Percentiles rank a stretch among this genome's conserved stretches.
These are phyloP conservation scores for Fusarium sublunatum DNA, from an alignment of 2,329 filamentous ascomycete genomes.

Conservation along the genomic window DNA sequence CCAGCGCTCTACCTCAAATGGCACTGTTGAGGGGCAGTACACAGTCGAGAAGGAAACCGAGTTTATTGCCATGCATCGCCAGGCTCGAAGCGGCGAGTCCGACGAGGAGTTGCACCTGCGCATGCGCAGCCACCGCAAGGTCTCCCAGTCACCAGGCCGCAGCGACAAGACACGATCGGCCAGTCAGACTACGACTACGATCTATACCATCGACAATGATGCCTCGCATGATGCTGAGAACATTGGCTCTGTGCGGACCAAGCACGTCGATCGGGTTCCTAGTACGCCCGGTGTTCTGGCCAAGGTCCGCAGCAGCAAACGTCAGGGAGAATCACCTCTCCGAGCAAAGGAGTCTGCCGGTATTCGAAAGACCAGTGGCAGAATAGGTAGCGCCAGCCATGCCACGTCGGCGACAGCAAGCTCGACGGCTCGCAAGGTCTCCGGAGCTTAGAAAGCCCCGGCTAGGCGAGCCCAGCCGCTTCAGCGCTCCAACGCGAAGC, in stretches of 20 bases:
- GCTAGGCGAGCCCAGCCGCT: slow-evolving; percentile 34
- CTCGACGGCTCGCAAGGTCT: slow-evolving; percentile 65
- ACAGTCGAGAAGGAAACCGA: slow-evolving; percentile 69
- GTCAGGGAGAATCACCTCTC: slow-evolving; percentile 62
- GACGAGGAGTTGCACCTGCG: slow-evolving; percentile 87
- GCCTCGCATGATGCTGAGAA: slow-evolving; percentile 79
- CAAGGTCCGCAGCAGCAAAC: slow-evolving; percentile 73
- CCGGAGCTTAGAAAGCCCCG: slow-evolving; percentile 53
- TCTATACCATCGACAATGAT: slow-evolving; percentile 73
- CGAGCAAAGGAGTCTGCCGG: slow-evolving; percentile 64
- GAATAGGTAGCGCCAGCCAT: slow-evolving; percentile 68
- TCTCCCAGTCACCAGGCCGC: slow-evolving; percentile 70
- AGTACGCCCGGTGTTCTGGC: slow-evolving; percentile 68
- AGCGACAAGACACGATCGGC: slow-evolving; percentile 75
- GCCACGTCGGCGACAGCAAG: slow-evolving; percentile 56
- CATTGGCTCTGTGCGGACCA: slow-evolving; percentile 69
- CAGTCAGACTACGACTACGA: slow-evolving; percentile 80
- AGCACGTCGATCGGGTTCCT: slow-evolving; percentile 66
- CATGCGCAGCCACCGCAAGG: slow-evolving; percentile 74
- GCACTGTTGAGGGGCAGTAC: slow-evolving; percentile 62
- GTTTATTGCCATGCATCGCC: slow-evolving; percentile 69
- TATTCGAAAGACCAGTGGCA: slow-evolving; percentile 74
- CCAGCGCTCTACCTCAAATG: slow-evolving; percentile 64
- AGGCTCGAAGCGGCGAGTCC: slow-evolving; percentile 73
- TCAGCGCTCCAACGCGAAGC: slow-evolving; percentile 31